phyloP scores from a whole-genome alignment of 768 basidiomycete genomes.

The Macrolepiota albuminosa region DNA sequence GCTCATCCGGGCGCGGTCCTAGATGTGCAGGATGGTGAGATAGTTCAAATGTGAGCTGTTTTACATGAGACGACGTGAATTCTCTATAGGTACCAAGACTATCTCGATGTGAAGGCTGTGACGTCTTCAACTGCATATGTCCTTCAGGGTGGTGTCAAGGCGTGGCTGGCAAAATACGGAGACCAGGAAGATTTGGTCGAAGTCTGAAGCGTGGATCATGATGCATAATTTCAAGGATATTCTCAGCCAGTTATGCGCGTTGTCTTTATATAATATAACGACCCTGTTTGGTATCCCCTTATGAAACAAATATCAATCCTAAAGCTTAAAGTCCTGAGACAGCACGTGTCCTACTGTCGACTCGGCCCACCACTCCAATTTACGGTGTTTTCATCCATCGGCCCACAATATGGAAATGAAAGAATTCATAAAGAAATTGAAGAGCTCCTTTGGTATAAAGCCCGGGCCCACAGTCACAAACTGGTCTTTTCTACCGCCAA shows the following conservation, averaged over 20 bases:
- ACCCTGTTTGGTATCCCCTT: background rate
- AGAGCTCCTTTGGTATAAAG: background rate
- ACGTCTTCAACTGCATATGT: slow-evolving; percentile 34
- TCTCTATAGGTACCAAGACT: slow-evolving; percentile 43
- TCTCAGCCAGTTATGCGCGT: no score
- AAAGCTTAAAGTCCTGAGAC: no score
- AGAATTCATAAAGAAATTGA: slow-evolving; percentile 3
- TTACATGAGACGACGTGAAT: background rate
- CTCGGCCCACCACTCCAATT: background rate
- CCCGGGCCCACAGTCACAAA: background rate
- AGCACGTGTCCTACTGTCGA: background rate
- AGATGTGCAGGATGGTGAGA: slow-evolving; percentile 52
- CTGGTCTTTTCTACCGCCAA: background rate
- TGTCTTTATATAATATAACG: no score
- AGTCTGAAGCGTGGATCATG: background rate
- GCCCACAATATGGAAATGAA: background rate
- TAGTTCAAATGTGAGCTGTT: background rate
- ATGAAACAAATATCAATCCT: background rate
- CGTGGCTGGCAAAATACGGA: slow-evolving; percentile 33
- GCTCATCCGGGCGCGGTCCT: slow-evolving; percentile 47
- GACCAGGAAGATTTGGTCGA: slow-evolving; percentile 26
- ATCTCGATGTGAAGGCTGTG: slow-evolving; percentile 27
- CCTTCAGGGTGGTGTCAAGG: slow-evolving; percentile 38
- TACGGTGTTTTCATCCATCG: background rate
- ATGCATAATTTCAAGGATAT: no score